Evolutionary conservation across 2,329 filamentous ascomycete genomes (phyloP), one percentile per base, ranked within the genome.

Genomic region (Ophiostoma piceae): DNA sequence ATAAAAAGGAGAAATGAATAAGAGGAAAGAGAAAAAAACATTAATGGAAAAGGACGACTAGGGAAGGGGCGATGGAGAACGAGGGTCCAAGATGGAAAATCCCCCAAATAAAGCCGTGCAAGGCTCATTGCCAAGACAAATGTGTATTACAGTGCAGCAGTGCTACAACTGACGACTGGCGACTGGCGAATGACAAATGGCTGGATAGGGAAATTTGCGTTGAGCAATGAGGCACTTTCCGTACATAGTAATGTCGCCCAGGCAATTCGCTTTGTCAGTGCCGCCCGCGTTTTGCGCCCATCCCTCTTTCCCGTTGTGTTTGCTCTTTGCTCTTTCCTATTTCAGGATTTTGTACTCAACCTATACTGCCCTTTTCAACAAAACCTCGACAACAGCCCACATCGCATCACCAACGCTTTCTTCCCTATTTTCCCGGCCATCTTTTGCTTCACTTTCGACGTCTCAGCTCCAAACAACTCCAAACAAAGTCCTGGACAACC

Each of bases 171-270:
- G 66, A 37, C 8, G 12, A 41, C 39, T 41, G 39, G 39, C 11
- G 12, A 39, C 37, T 39, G 37, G 37, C 37, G 37, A 39, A 39
- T 39, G 37, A 11, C 43, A 64, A 64, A 67, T 68, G 69, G 67
- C 67, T 64, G 57, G 51, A 57, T 54, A 54, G 67, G 66, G 43
- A 35, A 66, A 66, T 66, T 60, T 41, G 39, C 54, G 29, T 68
- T 22, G 37, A 60, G 19, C 11, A 43, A 32, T 69, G 70, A 69
- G 70, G 66, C 54, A 69, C 70, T 71, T 71, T 70, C 69, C 51
- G 57, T 68, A 57, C 65, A 66, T 67, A 60, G 60, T 67, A 66
- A 60, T 60, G 60, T 62, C 62, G 66, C 41, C 39, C 66, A 66
- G 57, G 29, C 66, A 66, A 54, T 57, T 68, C 35, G 69, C 69